Conservation (phyloP, 768 basidiomycete genomes). For the Daedaleopsis nitida region DNA sequence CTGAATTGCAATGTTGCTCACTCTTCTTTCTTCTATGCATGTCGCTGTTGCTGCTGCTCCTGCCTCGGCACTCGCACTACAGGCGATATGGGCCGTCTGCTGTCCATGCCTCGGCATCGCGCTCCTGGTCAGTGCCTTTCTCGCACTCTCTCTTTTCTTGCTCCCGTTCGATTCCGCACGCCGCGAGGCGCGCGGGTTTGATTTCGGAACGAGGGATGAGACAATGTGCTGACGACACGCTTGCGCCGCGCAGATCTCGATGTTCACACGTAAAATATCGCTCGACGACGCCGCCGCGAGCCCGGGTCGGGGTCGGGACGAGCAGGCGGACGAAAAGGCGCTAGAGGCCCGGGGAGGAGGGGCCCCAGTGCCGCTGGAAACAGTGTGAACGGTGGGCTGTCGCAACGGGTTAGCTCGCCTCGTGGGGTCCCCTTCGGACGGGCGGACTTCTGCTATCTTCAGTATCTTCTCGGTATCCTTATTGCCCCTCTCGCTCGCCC, state of each 20-base stretch:
- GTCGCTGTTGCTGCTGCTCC: background rate
- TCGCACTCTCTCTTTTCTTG: too few species aligned
- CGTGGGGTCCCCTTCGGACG: conserved; percentile 5
- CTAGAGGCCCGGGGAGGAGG: background rate
- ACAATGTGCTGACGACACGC: too few species aligned
- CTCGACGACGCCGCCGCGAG: conserved; percentile 11
- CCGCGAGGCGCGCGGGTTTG: too few species aligned
- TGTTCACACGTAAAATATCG: conserved; percentile 27
- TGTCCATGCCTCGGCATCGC: conserved; percentile 68
- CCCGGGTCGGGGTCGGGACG: too few species aligned
- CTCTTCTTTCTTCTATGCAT: background rate
- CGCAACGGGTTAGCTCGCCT: conserved; percentile 21
- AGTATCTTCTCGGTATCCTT: conserved; percentile 17
- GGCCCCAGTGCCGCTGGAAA: background rate
- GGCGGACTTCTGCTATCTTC: background rate
- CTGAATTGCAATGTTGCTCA: conserved; percentile 6
- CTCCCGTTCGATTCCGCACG: too few species aligned
- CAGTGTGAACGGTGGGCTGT: conserved; percentile 15
- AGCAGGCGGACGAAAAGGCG: conserved; percentile 8
- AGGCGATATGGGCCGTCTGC: conserved; percentile 78
- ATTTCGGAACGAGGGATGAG: too few species aligned
- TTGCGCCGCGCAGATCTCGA: conserved; percentile 27
- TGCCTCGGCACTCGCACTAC: background rate
- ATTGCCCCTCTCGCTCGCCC: conserved; percentile 12
- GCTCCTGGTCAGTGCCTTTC: conserved; percentile 50